These are phyloP conservation scores for Collybia sordida DNA, from an alignment of 768 basidiomycete genomes.

Conservation along the genomic window DNA sequence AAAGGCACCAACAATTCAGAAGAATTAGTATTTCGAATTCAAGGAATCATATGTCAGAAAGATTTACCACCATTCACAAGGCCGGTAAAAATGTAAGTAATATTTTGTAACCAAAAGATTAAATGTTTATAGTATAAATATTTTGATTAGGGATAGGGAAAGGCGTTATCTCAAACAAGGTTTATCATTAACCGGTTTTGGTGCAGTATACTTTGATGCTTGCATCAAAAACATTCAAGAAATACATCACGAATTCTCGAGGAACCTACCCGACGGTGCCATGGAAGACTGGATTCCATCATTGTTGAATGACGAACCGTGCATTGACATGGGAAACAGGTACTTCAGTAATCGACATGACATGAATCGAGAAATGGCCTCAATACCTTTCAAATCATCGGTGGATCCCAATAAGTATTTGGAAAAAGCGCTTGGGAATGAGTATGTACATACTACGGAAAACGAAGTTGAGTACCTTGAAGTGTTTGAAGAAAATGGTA, in stretches of 20 bases:
- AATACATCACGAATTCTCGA: too few relatives aligned
- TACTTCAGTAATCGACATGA: neutral
- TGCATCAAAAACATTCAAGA: neutral
- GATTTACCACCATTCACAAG: too few relatives aligned
- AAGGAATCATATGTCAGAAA: too few relatives aligned
- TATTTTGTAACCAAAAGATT: too few relatives aligned
- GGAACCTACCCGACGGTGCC: neutral
- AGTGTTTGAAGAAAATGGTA: neutral
- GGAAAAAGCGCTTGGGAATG: neutral
- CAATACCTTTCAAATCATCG: neutral
- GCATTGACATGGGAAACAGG: neutral
- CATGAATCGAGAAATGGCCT: neutral
- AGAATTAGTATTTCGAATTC: too few relatives aligned
- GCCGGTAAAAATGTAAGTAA: too few relatives aligned
- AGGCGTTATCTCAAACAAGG: neutral
- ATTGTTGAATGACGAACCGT: neutral
- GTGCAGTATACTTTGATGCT: neutral
- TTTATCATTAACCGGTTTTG: neutral
- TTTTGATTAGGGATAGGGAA: too few relatives aligned
- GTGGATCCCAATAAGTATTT: neutral
- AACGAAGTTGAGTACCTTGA: constrained; percentile 2
- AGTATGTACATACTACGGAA: neutral
- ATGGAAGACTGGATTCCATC: neutral
- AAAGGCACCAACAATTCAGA: too few relatives aligned
- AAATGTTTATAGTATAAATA: too few relatives aligned